Percentiles rank a stretch among this genome's conserved stretches.
These are phyloP conservation scores for Ogataea nakhonphanomensis DNA, from an alignment of 805 yeast species.

Conservation along the genomic window DNA sequence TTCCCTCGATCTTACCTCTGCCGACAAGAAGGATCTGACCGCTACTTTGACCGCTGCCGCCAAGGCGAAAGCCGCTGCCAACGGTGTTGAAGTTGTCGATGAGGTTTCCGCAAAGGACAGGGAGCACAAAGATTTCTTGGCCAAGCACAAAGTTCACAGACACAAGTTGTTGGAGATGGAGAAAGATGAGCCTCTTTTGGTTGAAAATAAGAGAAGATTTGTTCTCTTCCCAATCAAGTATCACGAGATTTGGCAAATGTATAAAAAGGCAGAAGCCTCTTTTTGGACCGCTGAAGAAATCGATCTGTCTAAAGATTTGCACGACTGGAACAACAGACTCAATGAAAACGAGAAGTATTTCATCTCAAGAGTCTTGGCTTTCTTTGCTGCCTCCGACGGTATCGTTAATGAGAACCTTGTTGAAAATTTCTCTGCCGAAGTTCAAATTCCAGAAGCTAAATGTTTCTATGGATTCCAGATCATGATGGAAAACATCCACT, in stretches of 20 bases:
- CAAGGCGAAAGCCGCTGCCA: slow-evolving; percentile 31
- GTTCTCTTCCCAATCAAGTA: slow-evolving; percentile 95
- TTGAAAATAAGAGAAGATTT: slow-evolving; percentile 82
- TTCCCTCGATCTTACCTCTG: slow-evolving; percentile 44
- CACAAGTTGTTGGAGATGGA: slow-evolving; percentile 70
- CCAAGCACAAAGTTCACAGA: slow-evolving; percentile 66
- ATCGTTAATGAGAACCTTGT: slow-evolving; percentile 96
- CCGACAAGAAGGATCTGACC: slow-evolving; percentile 41
- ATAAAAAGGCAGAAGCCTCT: slow-evolving; percentile 98
- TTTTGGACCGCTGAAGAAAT: slow-evolving; percentile 99
- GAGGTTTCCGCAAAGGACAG: slow-evolving; percentile 23
- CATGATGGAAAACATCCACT: slow-evolving; percentile 99
- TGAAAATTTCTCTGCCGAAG: slow-evolving; percentile 96
- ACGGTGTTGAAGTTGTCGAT: slow-evolving; percentile 15
- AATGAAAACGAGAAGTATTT: slow-evolving; percentile 91
- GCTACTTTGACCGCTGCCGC: slow-evolving; percentile 40
- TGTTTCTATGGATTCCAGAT: slow-evolving; percentile 99
- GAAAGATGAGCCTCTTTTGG: slow-evolving; percentile 83
- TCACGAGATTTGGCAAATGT: slow-evolving; percentile 98
- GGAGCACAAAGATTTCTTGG: slow-evolving; percentile 55
- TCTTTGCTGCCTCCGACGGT: slow-evolving; percentile 98
- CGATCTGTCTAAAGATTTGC: slow-evolving; percentile 85
- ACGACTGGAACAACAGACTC: slow-evolving; percentile 89
- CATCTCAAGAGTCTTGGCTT: slow-evolving; percentile 89
- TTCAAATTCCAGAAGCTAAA: slow-evolving; percentile 95